A percentile compares a stretch with the other conserved stretches of the same genome.
phyloP scores from a whole-genome alignment of 495 filamentous ascomycete genomes.

The Lasiosphaeria miniovina region DNA sequence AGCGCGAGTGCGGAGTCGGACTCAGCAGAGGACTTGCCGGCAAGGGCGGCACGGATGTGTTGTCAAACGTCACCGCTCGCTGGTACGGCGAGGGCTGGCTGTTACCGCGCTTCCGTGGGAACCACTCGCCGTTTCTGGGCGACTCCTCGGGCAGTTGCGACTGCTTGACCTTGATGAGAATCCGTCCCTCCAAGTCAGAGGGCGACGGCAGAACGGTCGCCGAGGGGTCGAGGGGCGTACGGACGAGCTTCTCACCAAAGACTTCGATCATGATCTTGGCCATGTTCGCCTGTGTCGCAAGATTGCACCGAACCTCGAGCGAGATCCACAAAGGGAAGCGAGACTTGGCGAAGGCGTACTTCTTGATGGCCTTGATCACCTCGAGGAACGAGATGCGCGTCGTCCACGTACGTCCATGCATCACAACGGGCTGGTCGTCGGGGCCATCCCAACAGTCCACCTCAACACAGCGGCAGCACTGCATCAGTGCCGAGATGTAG shows the following conservation, averaged over 20 bases:
- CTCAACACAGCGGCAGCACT: slow-evolving; percentile 91
- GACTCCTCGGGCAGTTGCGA: slow-evolving; percentile 42
- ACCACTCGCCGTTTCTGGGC: slow-evolving; percentile 33
- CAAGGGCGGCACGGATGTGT: slow-evolving; percentile 40
- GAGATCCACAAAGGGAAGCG: slow-evolving; percentile 88
- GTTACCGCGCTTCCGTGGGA: slow-evolving; percentile 63
- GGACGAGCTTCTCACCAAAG: slow-evolving; percentile 74
- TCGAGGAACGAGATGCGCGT: slow-evolving; percentile 82
- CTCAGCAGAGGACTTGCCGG: slow-evolving; percentile 56
- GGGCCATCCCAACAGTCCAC: slow-evolving; percentile 97
- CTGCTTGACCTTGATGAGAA: slow-evolving; percentile 92
- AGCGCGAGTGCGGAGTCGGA: slow-evolving; percentile 35
- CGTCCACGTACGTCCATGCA: slow-evolving; percentile 86
- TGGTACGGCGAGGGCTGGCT: slow-evolving; percentile 76
- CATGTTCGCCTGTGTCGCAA: slow-evolving; percentile 82
- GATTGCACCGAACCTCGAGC: slow-evolving; percentile 88
- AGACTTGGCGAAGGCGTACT: slow-evolving; percentile 82
- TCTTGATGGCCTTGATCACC: slow-evolving; percentile 86
- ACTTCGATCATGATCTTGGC: slow-evolving; percentile 82
- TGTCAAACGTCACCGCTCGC: slow-evolving; percentile 56
- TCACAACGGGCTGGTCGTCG: slow-evolving; percentile 81
- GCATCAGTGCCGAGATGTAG: slow-evolving; percentile 85
- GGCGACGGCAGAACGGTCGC: slow-evolving; percentile 72
- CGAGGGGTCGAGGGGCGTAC: slow-evolving; percentile 66
- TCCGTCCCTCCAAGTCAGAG: slow-evolving; percentile 73